Percentiles rank a stretch among this genome's conserved stretches.
These are phyloP conservation scores for Hansenula sp. DNA, from an alignment of 1,139 yeast species.

Conservation along the genomic window DNA sequence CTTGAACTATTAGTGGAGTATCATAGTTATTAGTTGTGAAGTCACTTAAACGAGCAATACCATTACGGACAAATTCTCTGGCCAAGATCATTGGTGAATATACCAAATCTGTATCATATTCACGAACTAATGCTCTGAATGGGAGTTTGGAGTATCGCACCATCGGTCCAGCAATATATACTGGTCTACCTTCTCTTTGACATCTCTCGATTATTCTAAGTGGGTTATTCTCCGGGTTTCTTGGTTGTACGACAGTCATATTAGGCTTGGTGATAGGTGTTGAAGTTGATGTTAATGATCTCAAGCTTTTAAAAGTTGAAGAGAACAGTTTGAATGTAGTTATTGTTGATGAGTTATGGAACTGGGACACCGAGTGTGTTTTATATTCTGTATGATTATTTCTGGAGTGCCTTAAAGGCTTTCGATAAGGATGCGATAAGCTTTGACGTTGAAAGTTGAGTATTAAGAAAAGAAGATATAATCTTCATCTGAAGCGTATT, in stretches of 20 bases:
- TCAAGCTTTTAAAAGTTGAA: too few relatives aligned
- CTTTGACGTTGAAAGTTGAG: not conserved
- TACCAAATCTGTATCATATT: slow-evolving; percentile 74
- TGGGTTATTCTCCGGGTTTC: slow-evolving; percentile 53
- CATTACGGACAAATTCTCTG: slow-evolving; percentile 86
- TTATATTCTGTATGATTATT: too few relatives aligned
- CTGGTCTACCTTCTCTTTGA: slow-evolving; percentile 50
- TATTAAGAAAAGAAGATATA: too few relatives aligned
- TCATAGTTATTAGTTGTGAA: slow-evolving; percentile 73
- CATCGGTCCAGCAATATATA: slow-evolving; percentile 91
- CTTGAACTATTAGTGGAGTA: slow-evolving; percentile 77
- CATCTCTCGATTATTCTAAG: slow-evolving; percentile 45
- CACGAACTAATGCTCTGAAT: slow-evolving; percentile 75
- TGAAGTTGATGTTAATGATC: not conserved
- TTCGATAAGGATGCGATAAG: not conserved
- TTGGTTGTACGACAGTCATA: slow-evolving; percentile 7
- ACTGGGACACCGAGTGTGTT: too few relatives aligned
- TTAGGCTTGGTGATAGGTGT: not conserved
- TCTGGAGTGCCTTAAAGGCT: not conserved
- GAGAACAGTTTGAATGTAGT: too few relatives aligned
- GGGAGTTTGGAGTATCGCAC: slow-evolving; percentile 94
- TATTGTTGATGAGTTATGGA: too few relatives aligned
- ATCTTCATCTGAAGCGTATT: not conserved
- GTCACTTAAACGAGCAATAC: slow-evolving; percentile 75
- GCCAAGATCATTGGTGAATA: slow-evolving; percentile 97